Base-by-base conservation (phyloP, 495 filamentous ascomycete genomes). In the Penicillium pulvis region DNA sequence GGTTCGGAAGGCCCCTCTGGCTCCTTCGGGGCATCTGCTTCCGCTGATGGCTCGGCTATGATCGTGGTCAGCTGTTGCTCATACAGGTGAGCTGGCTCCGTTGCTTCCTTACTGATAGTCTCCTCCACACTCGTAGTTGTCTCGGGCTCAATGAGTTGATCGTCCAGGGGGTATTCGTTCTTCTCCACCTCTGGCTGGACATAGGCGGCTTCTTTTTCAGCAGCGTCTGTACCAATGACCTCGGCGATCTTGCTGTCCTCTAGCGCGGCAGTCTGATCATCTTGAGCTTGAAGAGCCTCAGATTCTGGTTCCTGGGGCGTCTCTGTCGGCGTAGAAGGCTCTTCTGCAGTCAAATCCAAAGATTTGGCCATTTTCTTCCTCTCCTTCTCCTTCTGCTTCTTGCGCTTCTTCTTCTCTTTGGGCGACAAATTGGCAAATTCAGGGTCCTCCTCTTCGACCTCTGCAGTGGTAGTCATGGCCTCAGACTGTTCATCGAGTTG, bases 331-430 rank as follows among this genome's bases (percentile, higher is more conserved):
- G 51, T 24, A 33, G 64, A 44, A 50, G 57, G 17, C 7, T 53
- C 41, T 2, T 75, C 63, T 24, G 61, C 63, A 33, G 49, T 66
- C 52, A 55, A 53, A 26, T 67, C 67, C 10, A 72, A 47, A 11
- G 64, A 63, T 56, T 78, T 78, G 20, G 62, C 65, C 56, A 76
- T 79, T 67, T 80, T 80, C 62, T 77, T 73, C 8, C 26, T 24
- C 26, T 49, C 46, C 14, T 49, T 49, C 55, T 79, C 75, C 60
- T 66, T 76, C 26, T 49, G 46, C 46, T 73, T 75, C 62, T 76
- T 77, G 23, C 60, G 63, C 58, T 71, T 71, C 41, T 63, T 63
- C n/a, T 60, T 63, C 53, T 69, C 63, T 33, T 66, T 66, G 20
- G 67, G 57, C 1, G 73, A 60, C 16, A 70, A 42, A 16, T 43